Evolutionary conservation across 176 grass and related monocot genomes (phyloP), one percentile per base, ranked within the genome.

Genomic region (Carex cristatella): DNA sequence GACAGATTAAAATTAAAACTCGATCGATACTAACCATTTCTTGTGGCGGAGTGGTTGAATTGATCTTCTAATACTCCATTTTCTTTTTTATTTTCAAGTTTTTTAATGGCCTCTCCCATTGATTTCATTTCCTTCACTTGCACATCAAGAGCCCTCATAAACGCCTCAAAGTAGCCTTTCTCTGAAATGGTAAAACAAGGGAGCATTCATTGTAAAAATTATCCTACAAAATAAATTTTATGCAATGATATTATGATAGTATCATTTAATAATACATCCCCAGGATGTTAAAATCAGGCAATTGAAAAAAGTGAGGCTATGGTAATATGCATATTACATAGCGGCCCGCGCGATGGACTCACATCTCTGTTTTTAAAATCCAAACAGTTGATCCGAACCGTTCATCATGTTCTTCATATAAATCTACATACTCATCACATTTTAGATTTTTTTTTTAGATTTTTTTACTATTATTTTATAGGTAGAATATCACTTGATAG

Each of bases 51-150:
- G 67, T 88, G 88, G 66, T 86, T 79, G 66, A 87, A 75, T 65
- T 90, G 90, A 61, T 88, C 90, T 74, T 87, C 77, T 51, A 65
- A 42, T 69, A 84, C 88, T 56, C 89, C 81, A 37, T 84, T 87
- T 27, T 83, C 89, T 55, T 63, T 84, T 79, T 91, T 87, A 53
- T 83, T 88, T 84, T 86, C 91, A 60, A 27, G 90, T 57, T 80
- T 89, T 80, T 86, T 75, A 59, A 98, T 86, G 65, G 91, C 79
- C 61, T 93, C 89, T n/a, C 80, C 89, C 86, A 97, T 90, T 16
- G 87, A 89, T 86, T 93, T 94, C 84, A 98, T 87, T 65, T 91
- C 85, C 65, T 98, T 91, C 85, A 83, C 91, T 91, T 98, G 95
- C 27, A 83, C 72, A 88, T 94, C 91, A 46, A 98, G 78, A 57